phyloP scores from a whole-genome alignment of 2,329 filamentous ascomycete species.

The Cercospora sojina region DNA sequence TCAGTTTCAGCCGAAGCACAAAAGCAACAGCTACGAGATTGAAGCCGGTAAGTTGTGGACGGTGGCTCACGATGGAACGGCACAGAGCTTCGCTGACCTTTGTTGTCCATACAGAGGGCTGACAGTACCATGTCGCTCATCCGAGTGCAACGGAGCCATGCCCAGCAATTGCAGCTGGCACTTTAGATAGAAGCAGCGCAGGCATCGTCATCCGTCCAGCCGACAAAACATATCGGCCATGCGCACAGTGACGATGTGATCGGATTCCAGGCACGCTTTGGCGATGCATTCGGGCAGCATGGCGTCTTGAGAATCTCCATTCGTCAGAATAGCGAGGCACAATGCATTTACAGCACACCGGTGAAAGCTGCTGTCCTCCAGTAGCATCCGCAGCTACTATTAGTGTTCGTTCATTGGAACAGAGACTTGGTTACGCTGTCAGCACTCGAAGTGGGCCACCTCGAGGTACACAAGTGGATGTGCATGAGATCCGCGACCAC shows the following conservation, averaged over 20 bases:
- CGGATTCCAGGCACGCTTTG: neutral
- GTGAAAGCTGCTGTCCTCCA: neutral
- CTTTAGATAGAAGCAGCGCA: neutral
- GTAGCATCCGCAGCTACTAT: neutral
- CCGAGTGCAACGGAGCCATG: neutral
- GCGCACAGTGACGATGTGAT: neutral
- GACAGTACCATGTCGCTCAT: neutral
- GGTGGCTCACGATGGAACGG: neutral
- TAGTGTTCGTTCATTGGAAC: neutral
- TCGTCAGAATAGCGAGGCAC: neutral
- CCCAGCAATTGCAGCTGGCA: neutral
- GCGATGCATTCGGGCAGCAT: neutral
- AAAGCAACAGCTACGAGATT: constrained; percentile 84
- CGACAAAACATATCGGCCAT: neutral
- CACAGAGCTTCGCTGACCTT: neutral
- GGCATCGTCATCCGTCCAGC: neutral
- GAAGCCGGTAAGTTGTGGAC: constrained; percentile 54
- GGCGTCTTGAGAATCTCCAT: neutral
- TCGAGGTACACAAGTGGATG: neutral
- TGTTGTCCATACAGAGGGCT: neutral
- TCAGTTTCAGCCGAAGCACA: constrained; percentile 96
- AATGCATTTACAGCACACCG: constrained; percentile 5
- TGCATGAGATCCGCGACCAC: neutral
- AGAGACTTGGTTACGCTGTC: neutral
- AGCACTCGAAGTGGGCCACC: neutral